These are phyloP conservation scores for Candida dajiaensis DNA, from an alignment of 805 yeast genomes.

Conservation along the genomic window DNA sequence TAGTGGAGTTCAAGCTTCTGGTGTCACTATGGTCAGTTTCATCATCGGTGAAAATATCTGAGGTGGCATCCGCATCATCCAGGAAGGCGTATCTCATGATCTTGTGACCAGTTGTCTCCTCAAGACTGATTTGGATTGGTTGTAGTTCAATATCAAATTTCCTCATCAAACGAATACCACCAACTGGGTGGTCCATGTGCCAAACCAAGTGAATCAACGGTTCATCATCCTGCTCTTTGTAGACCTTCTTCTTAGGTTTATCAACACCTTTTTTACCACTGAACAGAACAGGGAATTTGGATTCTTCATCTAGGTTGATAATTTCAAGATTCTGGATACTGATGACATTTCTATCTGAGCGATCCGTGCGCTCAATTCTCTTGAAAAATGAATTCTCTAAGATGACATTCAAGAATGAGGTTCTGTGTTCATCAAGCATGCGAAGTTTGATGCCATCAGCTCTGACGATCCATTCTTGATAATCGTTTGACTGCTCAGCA, in stretches of 20 bases:
- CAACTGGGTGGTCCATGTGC: constrained; percentile 82
- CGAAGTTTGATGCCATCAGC: constrained; percentile 72
- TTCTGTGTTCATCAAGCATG: constrained; percentile 51
- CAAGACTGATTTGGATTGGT: constrained; percentile 70
- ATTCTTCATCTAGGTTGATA: constrained; percentile 50
- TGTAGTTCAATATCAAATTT: constrained; percentile 51
- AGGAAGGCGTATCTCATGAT: constrained; percentile 73
- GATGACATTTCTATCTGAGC: constrained; percentile 58
- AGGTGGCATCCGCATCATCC: constrained; percentile 17
- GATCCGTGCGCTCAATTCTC: constrained; percentile 57
- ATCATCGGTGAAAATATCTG: neutral
- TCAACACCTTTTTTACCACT: constrained; percentile 33
- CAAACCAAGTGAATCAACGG: constrained; percentile 48
- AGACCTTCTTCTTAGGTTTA: constrained; percentile 9
- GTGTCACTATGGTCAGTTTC: neutral
- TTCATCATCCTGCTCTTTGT: constrained; percentile 14
- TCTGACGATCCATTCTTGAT: constrained; percentile 53
- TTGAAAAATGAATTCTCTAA: constrained; percentile 55
- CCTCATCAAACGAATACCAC: constrained; percentile 82
- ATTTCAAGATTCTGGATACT: constrained; percentile 62
- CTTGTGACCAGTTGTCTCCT: constrained; percentile 59
- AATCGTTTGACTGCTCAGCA: constrained; percentile 26
- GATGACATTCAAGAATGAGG: constrained; percentile 66
- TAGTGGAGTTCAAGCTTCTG: neutral
- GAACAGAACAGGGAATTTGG: constrained; percentile 66